Base-by-base conservation (phyloP, 768 basidiomycete genomes). In the Holtermanniella nyarrowii region DNA sequence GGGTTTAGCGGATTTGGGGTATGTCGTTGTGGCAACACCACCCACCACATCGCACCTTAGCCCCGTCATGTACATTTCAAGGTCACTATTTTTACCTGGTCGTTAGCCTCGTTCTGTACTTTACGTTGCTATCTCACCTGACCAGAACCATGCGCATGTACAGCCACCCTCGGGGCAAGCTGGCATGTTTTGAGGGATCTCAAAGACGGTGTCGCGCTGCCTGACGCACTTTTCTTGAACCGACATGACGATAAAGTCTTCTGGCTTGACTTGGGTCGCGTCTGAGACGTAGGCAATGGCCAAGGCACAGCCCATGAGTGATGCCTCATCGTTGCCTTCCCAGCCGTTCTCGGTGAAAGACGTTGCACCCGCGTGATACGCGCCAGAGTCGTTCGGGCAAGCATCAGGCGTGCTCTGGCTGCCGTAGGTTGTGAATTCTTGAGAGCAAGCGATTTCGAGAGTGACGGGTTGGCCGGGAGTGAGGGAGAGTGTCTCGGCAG, bases 81-180 rank as follows among this genome's bases (percentile, higher is more conserved):
- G 47, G 5, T 54, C 58, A 23, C 46, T 49, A 42, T 59, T 59
- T 22, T 58, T 49, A 12, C 59, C 59, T 40, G 42, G 44, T n/a
- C n/a, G n/a, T n/a, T n/a, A n/a, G n/a, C n/a, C n/a, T n/a, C n/a
- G n/a, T n/a, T n/a, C n/a, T n/a, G n/a, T n/a, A n/a, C n/a, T n/a
- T n/a, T n/a, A n/a, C n/a, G n/a, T n/a, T n/a, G n/a, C n/a, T n/a
- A n/a, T n/a, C n/a, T n/a, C n/a, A n/a, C n/a, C n/a, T n/a, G n/a
- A n/a, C 58, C 58, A 57, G 42, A 57, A 53, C 59, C 62, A 66
- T 3, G 50, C 55, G 52, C 65, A 67, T 21, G 60, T 61, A 48
- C 68, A 70, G 18, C 63, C 62, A 3, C 58, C 58, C 14, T 60
- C 59, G 4, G 68, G 64, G 45, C 68, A 70, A 1, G 56, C 42